Evolutionary conservation across 306 rosid species (phyloP), one percentile per base, ranked within the genome.

Genomic region (Vigna mungo): DNA sequence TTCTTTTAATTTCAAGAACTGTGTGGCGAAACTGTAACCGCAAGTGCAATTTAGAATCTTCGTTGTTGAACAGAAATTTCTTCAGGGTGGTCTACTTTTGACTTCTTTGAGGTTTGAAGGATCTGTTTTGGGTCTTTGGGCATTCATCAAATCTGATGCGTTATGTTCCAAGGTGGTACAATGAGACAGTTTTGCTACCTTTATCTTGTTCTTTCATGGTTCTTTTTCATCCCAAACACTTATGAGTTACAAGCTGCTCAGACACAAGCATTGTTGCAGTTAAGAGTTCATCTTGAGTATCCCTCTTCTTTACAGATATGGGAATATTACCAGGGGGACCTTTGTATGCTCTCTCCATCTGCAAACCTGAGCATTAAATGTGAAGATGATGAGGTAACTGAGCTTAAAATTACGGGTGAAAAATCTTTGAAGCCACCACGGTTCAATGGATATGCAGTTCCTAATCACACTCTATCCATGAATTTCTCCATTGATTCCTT

Each of bases 351-450:
- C 79, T 53, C 91, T 78, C 68, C 88, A 48, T 78, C 94, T 64
- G 74, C 68, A 48, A 80, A 85, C 20, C 12, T 81, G 84, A 86
- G 88, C 78, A 73, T 92, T 44, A 81, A 82, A 76, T 93, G 97
- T 74, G 85, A 86, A 82, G 83, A 46, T 23, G 79, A 80, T 80
- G 79, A 81, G 20, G 78, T 93, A 36, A 84, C 86, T 12, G 94
- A 86, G 86, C 94, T 93, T 70, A 84, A 87, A 79, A 81, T 93
- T 20, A 84, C 78, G 91, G 97, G 96, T 48, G 94, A 85, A 52
- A 90, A 86, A 82, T 77, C 69, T 66, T 65, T 27, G 34, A 84
- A 81, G 85, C 81, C 73, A 47, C 9, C 63, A 34, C 69, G 62
- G 80, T 93, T 89, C 84, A 71, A 79, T 77, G 97, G 97, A 15